A percentile compares a stretch with the other conserved stretches of the same genome.
These are phyloP conservation scores for Coemansia pectinata DNA, from an alignment of 192 early-diverging fungal species.

Conservation along the genomic window DNA sequence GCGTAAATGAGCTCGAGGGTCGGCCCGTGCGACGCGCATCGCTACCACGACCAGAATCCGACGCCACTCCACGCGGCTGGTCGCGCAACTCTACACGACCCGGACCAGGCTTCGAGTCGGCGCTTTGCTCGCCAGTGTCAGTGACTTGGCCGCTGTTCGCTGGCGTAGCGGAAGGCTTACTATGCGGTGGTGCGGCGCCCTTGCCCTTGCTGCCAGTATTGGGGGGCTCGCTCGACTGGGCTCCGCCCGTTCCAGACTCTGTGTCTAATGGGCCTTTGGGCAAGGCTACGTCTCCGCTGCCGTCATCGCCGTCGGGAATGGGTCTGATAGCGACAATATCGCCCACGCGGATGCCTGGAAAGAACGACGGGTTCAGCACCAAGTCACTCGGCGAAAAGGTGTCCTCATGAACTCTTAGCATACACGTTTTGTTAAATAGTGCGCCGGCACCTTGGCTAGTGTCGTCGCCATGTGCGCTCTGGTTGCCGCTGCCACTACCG, in stretches of 20 bases:
- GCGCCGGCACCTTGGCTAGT: conserved; percentile 7
- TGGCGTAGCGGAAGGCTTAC: conserved; percentile 2
- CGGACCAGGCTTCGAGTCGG: conserved; percentile 2
- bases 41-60: background rate
- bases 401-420: conserved; percentile 47
- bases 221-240: conserved; percentile 10
- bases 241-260: conserved; percentile 4
- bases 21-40: background rate
- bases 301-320: conserved; percentile 16
- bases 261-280: conserved; percentile 31
- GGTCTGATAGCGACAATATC: conserved; percentile 50
- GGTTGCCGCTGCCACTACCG: conserved; percentile 4
- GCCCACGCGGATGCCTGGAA: conserved; percentile 48
- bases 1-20: background rate
- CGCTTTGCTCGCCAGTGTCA: background rate
- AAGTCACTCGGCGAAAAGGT: conserved; percentile 38
- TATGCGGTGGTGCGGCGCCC: background rate
- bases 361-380: conserved; percentile 47
- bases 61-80: background rate
- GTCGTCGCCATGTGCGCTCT: conserved; percentile 23
- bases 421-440: conserved; percentile 43
- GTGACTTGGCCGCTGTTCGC: background rate
- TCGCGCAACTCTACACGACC: conserved; percentile 5
- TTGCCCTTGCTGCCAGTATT: background rate
- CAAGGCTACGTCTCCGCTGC: conserved; percentile 19